phyloP scores from a whole-genome alignment of 768 basidiomycete genomes.

The Tylopilus plumbeoviolaceoides region DNA sequence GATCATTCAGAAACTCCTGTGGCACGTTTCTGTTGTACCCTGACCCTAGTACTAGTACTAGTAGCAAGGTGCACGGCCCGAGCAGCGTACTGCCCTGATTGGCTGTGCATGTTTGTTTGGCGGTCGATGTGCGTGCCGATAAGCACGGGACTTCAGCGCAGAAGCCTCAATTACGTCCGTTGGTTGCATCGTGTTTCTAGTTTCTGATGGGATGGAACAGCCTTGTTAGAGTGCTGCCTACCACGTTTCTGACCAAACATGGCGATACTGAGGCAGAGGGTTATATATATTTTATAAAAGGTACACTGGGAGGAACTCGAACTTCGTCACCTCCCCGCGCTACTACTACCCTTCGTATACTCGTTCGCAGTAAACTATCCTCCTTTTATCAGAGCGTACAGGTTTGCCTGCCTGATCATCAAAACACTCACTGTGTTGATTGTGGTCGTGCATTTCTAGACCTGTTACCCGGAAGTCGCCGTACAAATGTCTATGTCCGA shows the following conservation, averaged over 20 bases:
- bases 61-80: too few relatives aligned
- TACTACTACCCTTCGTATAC: background rate
- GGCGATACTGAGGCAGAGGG: too few relatives aligned
- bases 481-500: too few relatives aligned
- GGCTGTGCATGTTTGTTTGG: too few relatives aligned
- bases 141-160: too few relatives aligned
- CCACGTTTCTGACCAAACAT: background rate
- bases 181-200: too few relatives aligned
- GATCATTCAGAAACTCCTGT: background rate
- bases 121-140: too few relatives aligned
- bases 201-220: background rate
- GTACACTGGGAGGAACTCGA: too few relatives aligned
- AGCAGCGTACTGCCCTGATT: too few relatives aligned
- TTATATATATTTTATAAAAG: background rate
- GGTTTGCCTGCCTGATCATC: background rate
- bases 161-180: too few relatives aligned
- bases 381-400: background rate
- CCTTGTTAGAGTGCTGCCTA: background rate
- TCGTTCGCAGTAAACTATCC: background rate
- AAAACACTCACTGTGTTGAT: background rate
- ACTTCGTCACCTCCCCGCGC: background rate
- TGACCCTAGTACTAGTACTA: too few relatives aligned
- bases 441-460: background rate
- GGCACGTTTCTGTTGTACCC: background rate
- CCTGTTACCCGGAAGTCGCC: background rate